Conservation (phyloP, 2,329 filamentous ascomycete species). For the Penicillium psychrosexuale region DNA sequence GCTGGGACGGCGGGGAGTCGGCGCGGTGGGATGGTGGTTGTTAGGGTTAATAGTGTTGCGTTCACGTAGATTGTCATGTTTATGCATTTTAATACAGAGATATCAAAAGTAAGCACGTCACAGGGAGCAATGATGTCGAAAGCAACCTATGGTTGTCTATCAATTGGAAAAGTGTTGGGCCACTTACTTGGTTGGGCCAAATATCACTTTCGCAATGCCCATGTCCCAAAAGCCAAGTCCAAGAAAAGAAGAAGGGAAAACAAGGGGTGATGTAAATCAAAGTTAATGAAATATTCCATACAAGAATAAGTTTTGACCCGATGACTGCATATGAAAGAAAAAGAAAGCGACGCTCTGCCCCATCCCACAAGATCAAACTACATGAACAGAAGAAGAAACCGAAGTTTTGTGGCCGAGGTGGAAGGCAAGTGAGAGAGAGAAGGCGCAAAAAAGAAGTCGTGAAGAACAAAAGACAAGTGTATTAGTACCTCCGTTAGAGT, state of each 20-base stretch:
- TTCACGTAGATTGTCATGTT: background rate
- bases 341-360: conserved; percentile 18
- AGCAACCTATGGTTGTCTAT: background rate
- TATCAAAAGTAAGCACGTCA: background rate
- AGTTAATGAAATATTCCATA: conserved; percentile 23
- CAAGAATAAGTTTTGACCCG: conserved; percentile 28
- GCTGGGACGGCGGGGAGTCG: conserved; percentile 27
- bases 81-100: background rate
- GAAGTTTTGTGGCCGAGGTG: conserved; percentile 1
- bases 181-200: background rate
- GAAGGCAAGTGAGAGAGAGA: background rate
- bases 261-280: conserved; percentile 15
- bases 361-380: conserved; percentile 29
- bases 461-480: conserved; percentile 22
- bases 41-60: conserved; percentile 28
- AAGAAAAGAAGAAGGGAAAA: conserved; percentile 9
- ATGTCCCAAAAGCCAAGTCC: background rate
- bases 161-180: conserved; percentile 3
- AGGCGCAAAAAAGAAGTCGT: conserved; percentile 10
- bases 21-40: conserved; percentile 33
- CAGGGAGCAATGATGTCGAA: background rate
- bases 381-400: conserved; percentile 24
- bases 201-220: background rate
- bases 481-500: conserved; percentile 55
- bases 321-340: conserved; percentile 18